Base-by-base conservation (phyloP, 1,284 basidiomycete genomes). In the Trichosporon ovoides region DNA sequence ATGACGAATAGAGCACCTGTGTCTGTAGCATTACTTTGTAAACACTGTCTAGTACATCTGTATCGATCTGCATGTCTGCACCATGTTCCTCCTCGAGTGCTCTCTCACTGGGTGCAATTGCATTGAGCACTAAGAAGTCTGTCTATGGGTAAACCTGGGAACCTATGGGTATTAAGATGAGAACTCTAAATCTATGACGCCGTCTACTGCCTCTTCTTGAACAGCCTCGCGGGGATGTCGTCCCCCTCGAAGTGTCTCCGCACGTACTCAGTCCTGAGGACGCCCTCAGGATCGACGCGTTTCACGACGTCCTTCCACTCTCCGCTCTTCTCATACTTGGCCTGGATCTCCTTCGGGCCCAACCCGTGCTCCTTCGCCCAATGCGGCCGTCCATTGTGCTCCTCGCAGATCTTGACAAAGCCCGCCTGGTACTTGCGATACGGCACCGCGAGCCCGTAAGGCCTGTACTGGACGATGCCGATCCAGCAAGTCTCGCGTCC, bases 351-450 rank as follows among this genome's bases (percentile, higher is more conserved):
- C 43, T 82, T 81, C 0, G 89, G 89, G 46, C 82, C 81, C 54
- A 93, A 82, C 20, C 80, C 79, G 75, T 98, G 95, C 20, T 91
- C 84, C 78, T 98, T 98, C 0, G 94, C 96, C 95, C 95, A 98
- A 80, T 98, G 95, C 3, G 95, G 93, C 56, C 91, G 83, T 10
- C 93, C 94, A 50, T 83, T 82, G 76, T 93, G 84, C 37, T 81
- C 81, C 33, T 81, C 76, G 65, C 95, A 76, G 66, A 96, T 87
- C 16, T 77, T 70, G 71, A 95, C 91, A 73, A 94, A 98, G 31
- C 81, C 83, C 52, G 81, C 78, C 76, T 98, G 97, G 59, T 94
- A 82, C 57, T 81, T 79, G 61, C 86, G 84, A 79, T 97, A 98
- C 28, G 89, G 87, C n/a, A 94, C 87, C 35, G 87, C 85, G 56